Conservation (phyloP, 257 asterid species). For the Knoxia roxburghii region DNA sequence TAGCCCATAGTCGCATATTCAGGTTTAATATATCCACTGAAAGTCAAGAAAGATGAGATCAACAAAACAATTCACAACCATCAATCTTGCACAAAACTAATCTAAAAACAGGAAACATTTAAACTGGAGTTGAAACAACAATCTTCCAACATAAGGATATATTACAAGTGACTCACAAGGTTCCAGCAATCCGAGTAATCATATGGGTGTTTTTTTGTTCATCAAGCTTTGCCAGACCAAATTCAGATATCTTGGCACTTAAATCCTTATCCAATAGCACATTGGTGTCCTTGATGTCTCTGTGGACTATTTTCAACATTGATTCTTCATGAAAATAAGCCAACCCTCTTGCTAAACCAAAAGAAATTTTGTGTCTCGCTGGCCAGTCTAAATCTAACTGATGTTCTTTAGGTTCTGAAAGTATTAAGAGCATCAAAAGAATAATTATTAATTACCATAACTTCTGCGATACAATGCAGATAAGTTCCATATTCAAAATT, state of each 20-base stretch:
- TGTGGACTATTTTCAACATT: slow-evolving; percentile 30
- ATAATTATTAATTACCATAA: background rate
- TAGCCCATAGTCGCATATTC: slow-evolving; percentile 42
- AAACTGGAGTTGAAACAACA: background rate
- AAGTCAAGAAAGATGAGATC: background rate
- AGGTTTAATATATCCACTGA: slow-evolving; percentile 42
- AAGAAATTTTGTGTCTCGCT: slow-evolving; percentile 26
- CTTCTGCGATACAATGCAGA: background rate
- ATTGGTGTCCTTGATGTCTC: slow-evolving; percentile 35
- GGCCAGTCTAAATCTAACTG: slow-evolving; percentile 30
- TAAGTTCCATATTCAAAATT: background rate
- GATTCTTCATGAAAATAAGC: slow-evolving; percentile 38
- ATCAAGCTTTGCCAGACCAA: slow-evolving; percentile 36
- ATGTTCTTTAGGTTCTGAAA: slow-evolving; percentile 24
- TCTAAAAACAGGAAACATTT: no score
- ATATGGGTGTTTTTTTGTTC: slow-evolving; percentile 32
- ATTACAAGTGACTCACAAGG: slow-evolving; percentile 21
- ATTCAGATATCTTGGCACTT: slow-evolving; percentile 39
- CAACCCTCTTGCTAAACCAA: slow-evolving; percentile 39
- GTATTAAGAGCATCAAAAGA: background rate
- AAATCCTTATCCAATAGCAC: slow-evolving; percentile 33
- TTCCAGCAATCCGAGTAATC: slow-evolving; percentile 38
- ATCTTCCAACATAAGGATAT: background rate
- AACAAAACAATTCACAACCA: background rate
- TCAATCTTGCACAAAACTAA: background rate